Evolutionary conservation across 495 filamentous ascomycete genomes (phyloP).

Genomic region (Tuber indicum): DNA sequence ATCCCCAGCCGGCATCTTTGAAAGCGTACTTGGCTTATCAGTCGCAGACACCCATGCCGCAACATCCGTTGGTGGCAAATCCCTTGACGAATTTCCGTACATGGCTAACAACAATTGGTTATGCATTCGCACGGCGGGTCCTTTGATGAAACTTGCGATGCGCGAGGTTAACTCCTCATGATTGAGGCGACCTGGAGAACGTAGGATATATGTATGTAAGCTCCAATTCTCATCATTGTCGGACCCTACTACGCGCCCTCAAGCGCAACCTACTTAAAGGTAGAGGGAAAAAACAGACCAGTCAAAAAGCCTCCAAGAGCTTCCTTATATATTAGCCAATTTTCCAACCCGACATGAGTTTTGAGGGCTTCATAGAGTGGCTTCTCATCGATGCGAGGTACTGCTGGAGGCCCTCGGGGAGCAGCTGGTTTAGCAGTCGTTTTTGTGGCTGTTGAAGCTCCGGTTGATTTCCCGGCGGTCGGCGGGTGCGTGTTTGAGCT

Average conservation of each 20-base stretch:
- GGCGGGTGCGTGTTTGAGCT: constrained; percentile 18
- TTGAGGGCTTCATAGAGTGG: constrained; percentile 84
- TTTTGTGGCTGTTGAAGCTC: constrained; percentile 21
- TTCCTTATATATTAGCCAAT: constrained; percentile 86
- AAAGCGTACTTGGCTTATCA: constrained; percentile 75
- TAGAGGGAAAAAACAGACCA: constrained; percentile 52
- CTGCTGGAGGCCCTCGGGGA: constrained; percentile 42
- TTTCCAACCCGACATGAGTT: constrained; percentile 63
- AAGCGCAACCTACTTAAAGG: neutral
- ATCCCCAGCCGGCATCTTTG: constrained; percentile 76
- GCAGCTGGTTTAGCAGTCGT: constrained; percentile 17
- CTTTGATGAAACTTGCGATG: constrained; percentile 65
- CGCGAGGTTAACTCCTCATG: constrained; percentile 72
- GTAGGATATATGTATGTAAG: neutral
- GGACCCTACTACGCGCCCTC: neutral
- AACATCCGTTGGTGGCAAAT: constrained; percentile 84
- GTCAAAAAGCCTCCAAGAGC: constrained; percentile 69
- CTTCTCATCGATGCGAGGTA: constrained; percentile 79
- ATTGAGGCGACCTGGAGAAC: constrained; percentile 63
- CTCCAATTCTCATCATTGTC: neutral
- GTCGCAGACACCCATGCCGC: constrained; percentile 94
- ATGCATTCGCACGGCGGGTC: constrained; percentile 72
- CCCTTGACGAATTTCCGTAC: constrained; percentile 76
- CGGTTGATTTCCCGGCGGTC: constrained; percentile 18
- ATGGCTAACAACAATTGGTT: constrained; percentile 84